Percentiles rank a stretch among this genome's conserved stretches.
These are phyloP conservation scores for Paraphaeosphaeria sporulosa DNA, from an alignment of 2,329 filamentous ascomycete genomes.

Conservation along the genomic window DNA sequence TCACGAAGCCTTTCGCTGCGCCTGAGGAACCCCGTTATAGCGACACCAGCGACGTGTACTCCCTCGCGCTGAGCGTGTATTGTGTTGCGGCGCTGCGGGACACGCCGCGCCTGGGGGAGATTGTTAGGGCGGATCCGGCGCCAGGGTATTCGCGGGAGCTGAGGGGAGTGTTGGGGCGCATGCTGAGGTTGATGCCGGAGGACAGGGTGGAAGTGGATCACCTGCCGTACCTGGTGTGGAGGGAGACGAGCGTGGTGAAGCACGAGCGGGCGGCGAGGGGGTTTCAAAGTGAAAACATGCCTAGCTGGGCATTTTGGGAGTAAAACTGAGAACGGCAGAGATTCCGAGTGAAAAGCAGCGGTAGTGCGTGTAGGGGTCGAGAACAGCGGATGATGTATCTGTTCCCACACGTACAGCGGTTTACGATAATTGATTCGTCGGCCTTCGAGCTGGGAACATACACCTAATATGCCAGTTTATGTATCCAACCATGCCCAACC, in stretches of 20 bases:
- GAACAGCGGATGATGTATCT: background rate
- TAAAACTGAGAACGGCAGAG: no score
- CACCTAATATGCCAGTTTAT: background rate
- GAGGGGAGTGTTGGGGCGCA: background rate
- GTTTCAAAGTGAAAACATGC: background rate
- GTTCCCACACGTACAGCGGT: background rate
- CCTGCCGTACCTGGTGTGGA: slow-evolving; percentile 10
- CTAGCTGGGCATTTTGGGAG: background rate
- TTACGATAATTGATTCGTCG: no score
- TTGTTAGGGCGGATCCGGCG: background rate
- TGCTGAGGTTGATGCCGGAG: background rate
- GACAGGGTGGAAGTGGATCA: slow-evolving; percentile 5
- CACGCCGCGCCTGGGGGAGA: background rate
- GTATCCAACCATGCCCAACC: background rate
- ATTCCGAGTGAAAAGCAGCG: no score
- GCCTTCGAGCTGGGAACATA: background rate
- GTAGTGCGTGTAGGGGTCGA: no score
- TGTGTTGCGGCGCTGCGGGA: slow-evolving; percentile 1
- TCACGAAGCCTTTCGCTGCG: slow-evolving; percentile 1
- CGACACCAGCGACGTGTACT: slow-evolving; percentile 7
- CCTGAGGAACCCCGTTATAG: slow-evolving; percentile 4
- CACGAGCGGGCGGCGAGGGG: background rate
- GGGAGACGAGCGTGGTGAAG: slow-evolving; percentile 2
- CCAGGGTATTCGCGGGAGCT: background rate
- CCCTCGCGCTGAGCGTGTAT: background rate